These are phyloP conservation scores for Infundibulicybe gibba DNA, from an alignment of 768 basidiomycete species.

Conservation along the genomic window DNA sequence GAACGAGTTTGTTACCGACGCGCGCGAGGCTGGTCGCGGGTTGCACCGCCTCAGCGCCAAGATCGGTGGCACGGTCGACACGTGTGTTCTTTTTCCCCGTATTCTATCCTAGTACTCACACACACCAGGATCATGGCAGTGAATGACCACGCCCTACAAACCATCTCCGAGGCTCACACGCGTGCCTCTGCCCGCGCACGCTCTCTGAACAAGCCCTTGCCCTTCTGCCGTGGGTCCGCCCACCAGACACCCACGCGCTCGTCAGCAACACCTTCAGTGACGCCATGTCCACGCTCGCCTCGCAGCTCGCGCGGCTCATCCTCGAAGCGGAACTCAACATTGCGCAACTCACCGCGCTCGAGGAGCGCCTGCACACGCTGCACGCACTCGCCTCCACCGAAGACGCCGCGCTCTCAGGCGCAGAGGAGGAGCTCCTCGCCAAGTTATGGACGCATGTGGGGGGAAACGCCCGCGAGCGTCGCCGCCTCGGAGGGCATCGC, in stretches of 20 bases:
- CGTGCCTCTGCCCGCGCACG: slow-evolving; percentile 26
- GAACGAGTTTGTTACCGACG: slow-evolving; percentile 53
- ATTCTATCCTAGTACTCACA: slow-evolving; percentile 1
- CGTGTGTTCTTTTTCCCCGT: slow-evolving; percentile 34
- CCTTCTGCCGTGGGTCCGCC: slow-evolving; percentile 35
- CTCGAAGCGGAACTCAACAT: slow-evolving; percentile 63
- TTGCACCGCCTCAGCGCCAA: slow-evolving; percentile 62
- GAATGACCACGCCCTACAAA: slow-evolving; percentile 65
- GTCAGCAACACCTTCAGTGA: slow-evolving; percentile 53
- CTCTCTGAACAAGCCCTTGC: slow-evolving; percentile 40
- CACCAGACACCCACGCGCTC: slow-evolving; percentile 35
- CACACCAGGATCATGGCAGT: slow-evolving; percentile 61
- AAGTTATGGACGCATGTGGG: slow-evolving; percentile 71
- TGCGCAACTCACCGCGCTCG: slow-evolving; percentile 55
- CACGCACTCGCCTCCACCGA: slow-evolving; percentile 62
- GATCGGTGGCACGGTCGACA: slow-evolving; percentile 73
- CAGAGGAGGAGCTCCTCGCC: slow-evolving; percentile 54
- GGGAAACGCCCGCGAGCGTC: slow-evolving; percentile 48
- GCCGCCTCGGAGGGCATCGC: slow-evolving; percentile 49
- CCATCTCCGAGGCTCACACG: slow-evolving; percentile 44
- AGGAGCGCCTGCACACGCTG: slow-evolving; percentile 52
- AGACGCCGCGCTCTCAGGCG: slow-evolving; percentile 39
- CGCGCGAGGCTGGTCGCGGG: slow-evolving; percentile 55
- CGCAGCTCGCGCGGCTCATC: slow-evolving; percentile 50
- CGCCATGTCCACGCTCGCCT: slow-evolving; percentile 58